These are phyloP conservation scores for Amaranthus hypochondriacus DNA, from an alignment of 148 eudicot genomes.

Conservation along the genomic window DNA sequence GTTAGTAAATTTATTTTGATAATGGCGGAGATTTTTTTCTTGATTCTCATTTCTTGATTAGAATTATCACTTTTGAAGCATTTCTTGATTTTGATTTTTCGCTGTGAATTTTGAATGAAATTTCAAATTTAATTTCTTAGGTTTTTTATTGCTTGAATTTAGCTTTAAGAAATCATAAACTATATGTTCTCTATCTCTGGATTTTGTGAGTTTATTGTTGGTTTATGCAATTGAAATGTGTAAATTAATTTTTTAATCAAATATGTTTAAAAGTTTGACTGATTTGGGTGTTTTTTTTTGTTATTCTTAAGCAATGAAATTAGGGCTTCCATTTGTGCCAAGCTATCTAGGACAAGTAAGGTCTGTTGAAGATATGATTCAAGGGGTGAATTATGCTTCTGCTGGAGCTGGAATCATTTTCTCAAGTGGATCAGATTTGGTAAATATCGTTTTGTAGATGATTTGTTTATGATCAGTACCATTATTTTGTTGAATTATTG, in stretches of 20 bases:
- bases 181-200: neutral
- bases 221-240: neutral
- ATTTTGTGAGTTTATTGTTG: neutral
- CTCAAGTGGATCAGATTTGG: conserved; percentile 89
- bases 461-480: neutral
- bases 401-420: conserved; percentile 94
- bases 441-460: conserved; percentile 15
- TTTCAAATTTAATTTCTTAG: neutral
- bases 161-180: neutral
- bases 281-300: conserved; percentile 5
- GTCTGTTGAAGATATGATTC: conserved; percentile 60
- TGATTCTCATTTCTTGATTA: neutral
- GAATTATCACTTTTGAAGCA: too few relatives aligned
- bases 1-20: conserved; percentile 18
- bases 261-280: neutral
- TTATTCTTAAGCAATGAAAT: conserved; percentile 46
- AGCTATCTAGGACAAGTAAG: conserved; percentile 71
- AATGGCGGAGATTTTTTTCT: neutral
- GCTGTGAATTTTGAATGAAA: neutral
- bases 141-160: neutral
- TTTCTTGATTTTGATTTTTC: conserved; percentile 6
- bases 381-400: conserved; percentile 93
- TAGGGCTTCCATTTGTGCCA: conserved; percentile 84
- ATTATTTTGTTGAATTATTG: neutral
- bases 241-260: too few relatives aligned